Evolutionary conservation across 1,284 basidiomycete genomes (phyloP), one percentile per base, ranked within the genome.

Genomic region (Irpex rosettiformis): DNA sequence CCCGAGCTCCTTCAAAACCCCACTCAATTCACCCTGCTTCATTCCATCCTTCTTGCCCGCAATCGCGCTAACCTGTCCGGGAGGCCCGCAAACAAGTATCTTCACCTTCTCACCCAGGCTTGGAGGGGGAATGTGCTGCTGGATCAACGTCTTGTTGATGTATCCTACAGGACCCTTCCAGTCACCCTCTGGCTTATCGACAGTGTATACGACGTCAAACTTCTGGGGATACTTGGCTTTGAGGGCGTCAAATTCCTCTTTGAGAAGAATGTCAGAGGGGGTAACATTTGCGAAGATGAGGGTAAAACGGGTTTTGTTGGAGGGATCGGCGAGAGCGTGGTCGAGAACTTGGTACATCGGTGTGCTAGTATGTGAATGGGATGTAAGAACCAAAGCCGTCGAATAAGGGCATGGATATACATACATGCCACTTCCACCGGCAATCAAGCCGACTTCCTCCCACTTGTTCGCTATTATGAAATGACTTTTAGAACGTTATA

Each of bases 261-360:
- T 85, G 60, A 97, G 80, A 52, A 97, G 85, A 66, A 99, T 96
- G 72, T 98, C 96, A 62, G 84, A 79, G 71, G 95, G 91, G n/a
- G 89, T 83, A 55, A 93, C 83, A 76, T 98, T 98, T 48, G 91
- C 88, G 76, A 92, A 98, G 67, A 99, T 76, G 58, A 98, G 80
- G 54, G 91, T 97, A 75, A 93, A 96, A 72, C 96, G 94, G 64
- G 97, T 98, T 78, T 90, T 95, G 85, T 99, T 98, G 52, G 73
- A 66, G 27, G 82, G 78, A 66, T 91, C 85, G 1, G 79, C 64
- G 57, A 96, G 82, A 3, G 91, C 88, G 72, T 94, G 84, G 52
- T 77, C 79, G 60, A 95, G 72, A 66, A 96, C 72, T 72, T 92
- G 89, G 74, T 88, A 91, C 54, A 91, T 79, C 3, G 89, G 89